Percentiles rank a stretch among this genome's conserved stretches.
Evolutionary conservation across 768 basidiomycete genomes (phyloP).

Genomic region (Leccinum aurantiacum): DNA sequence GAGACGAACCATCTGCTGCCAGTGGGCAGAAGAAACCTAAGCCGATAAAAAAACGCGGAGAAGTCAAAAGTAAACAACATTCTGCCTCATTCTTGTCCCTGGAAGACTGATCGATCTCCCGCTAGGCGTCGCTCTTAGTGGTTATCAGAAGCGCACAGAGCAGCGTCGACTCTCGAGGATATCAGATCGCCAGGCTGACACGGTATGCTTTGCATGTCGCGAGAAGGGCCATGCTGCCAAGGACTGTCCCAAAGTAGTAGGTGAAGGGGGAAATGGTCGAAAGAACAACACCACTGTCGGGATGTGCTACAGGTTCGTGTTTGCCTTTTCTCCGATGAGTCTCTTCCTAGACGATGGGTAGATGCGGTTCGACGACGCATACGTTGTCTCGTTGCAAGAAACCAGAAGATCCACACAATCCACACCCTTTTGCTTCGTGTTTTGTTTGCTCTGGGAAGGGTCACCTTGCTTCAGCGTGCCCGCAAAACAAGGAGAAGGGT

Average conservation of each 20-base stretch:
- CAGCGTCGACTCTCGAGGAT: slow-evolving; percentile 64
- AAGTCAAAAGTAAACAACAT: slow-evolving; percentile 22
- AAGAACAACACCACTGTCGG: slow-evolving; percentile 40
- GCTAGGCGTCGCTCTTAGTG: slow-evolving; percentile 24
- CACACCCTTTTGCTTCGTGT: slow-evolving; percentile 86
- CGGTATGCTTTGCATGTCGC: slow-evolving; percentile 86
- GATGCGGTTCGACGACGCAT: slow-evolving; percentile 82
- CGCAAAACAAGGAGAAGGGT: slow-evolving; percentile 74
- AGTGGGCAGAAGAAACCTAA: slow-evolving; percentile 28
- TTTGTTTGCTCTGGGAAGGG: slow-evolving; percentile 86
- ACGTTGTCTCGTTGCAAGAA: slow-evolving; percentile 77
- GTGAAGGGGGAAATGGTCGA: slow-evolving; percentile 24
- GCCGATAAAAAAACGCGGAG: slow-evolving; percentile 31
- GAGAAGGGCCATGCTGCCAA: slow-evolving; percentile 79
- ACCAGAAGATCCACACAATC: slow-evolving; percentile 56
- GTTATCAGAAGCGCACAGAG: slow-evolving; percentile 45
- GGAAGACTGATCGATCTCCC: slow-evolving; percentile 22
- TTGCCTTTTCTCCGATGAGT: background rate
- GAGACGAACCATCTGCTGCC: slow-evolving; percentile 8
- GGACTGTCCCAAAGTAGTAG: slow-evolving; percentile 61
- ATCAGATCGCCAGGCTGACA: slow-evolving; percentile 52
- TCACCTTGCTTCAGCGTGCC: slow-evolving; percentile 83
- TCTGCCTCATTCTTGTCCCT: background rate
- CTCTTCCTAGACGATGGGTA: slow-evolving; percentile 29
- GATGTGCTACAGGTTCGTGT: slow-evolving; percentile 69